These are phyloP conservation scores for Nigrospora oryzae DNA, from an alignment of 2,329 filamentous ascomycete species.

Conservation along the genomic window DNA sequence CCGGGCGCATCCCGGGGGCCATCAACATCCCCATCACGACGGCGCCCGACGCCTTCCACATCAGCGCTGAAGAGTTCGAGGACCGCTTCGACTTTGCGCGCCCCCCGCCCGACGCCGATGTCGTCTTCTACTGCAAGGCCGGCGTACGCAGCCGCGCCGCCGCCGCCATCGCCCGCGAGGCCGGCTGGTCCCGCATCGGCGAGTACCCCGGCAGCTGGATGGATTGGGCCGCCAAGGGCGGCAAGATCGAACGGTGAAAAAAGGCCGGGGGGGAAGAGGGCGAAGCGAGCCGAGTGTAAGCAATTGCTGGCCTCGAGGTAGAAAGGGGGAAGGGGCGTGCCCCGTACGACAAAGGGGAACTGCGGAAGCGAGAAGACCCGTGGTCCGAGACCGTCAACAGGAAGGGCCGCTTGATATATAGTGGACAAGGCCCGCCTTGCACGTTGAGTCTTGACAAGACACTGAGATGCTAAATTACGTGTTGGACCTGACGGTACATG, in stretches of 20 bases:
- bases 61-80: conserved; percentile 70
- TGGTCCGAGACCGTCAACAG: too few species aligned
- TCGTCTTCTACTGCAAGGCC: conserved; percentile 91
- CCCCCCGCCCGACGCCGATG: conserved; percentile 33
- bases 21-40: conserved; percentile 76
- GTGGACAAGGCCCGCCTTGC: too few species aligned
- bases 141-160: conserved; percentile 76
- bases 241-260: conserved; percentile 44
- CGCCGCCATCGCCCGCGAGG: conserved; percentile 65
- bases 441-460: too few species aligned
- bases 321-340: too few species aligned
- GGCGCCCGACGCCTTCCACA: conserved; percentile 70
- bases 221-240: conserved; percentile 74
- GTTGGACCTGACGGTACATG: too few species aligned
- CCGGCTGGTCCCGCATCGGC: conserved; percentile 63
- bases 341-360: too few species aligned
- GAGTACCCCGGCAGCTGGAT: conserved; percentile 72
- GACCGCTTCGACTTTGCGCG: conserved; percentile 73
- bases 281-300: too few species aligned
- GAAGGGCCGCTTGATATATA: too few species aligned
- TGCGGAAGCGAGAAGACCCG: too few species aligned
- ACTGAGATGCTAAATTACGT: too few species aligned
- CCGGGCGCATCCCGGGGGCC: conserved; percentile 70
- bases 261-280: too few species aligned
- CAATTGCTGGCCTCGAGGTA: too few species aligned